Evolutionary conservation across 305 asterid genomes (phyloP).

Genomic region (Solanum chacoense): DNA sequence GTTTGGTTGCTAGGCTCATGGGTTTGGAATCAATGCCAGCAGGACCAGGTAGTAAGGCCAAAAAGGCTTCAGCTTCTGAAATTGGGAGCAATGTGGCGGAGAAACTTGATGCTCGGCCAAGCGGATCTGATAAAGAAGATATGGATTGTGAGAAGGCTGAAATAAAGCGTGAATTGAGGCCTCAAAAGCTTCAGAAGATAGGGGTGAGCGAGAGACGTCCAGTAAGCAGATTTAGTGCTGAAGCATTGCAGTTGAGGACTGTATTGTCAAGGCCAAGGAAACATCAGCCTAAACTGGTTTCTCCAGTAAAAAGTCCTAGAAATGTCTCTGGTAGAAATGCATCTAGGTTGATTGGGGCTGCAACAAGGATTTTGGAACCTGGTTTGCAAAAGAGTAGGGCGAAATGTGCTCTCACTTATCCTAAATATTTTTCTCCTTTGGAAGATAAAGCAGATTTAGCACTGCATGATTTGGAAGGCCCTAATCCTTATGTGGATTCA

Average conservation of each 20-base stretch:
- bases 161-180: constrained; percentile 52
- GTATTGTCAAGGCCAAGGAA: constrained; percentile 59
- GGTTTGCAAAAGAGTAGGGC: constrained; percentile 52
- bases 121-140: constrained; percentile 16
- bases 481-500: constrained; percentile 14
- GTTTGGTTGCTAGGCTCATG: constrained; percentile 94
- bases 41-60: constrained; percentile 28
- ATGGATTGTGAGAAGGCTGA: constrained; percentile 31
- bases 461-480: constrained; percentile 16
- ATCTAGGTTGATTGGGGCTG: constrained; percentile 75
- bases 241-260: constrained; percentile 54
- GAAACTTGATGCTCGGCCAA: constrained; percentile 7
- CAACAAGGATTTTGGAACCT: constrained; percentile 78
- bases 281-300: constrained; percentile 48
- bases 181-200: constrained; percentile 84
- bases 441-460: constrained; percentile 16
- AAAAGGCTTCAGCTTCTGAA: constrained; percentile 24
- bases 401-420: constrained; percentile 45
- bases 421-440: constrained; percentile 11
- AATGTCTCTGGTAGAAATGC: constrained; percentile 46
- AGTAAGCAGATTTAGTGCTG: constrained; percentile 44
- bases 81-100: constrained; percentile 10
- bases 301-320: constrained; percentile 68
- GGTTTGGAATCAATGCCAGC: constrained; percentile 88
- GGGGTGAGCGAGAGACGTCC: constrained; percentile 43